Evolutionary conservation across 2,329 filamentous ascomycete species (phyloP), one percentile per base, ranked within the genome.

Genomic region (Pseudogymnoascus sp.): DNA sequence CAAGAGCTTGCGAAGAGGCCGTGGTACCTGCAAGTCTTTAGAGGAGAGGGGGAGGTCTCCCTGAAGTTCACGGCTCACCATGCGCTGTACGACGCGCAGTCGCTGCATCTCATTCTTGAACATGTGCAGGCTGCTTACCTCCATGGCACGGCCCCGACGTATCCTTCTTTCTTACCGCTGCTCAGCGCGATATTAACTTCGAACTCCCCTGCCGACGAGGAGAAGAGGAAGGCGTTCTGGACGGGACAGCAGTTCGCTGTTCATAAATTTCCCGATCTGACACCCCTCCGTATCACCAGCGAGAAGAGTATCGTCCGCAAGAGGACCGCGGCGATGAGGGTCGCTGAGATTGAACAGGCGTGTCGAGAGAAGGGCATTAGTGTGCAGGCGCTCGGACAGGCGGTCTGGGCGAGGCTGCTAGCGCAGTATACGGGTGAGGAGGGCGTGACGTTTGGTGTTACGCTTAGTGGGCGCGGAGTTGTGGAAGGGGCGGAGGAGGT

Each of bases 81-180:
- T 74, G 89, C 89, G 0, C 76, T 97, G 0, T 97, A 95, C 66
- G 92, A 97, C 74, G 92, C 91, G 0, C 79, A 84, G 39, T 91
- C 90, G 7, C 75, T 97, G 9, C 77, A 82, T 3, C 69, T 78
- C 0, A 79, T 97, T 1, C 73, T 96, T 1, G 69, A 76, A 0
- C 82, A 88, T 65, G 76, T 96, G 11, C 67, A 73, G 2, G 67
- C 66, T 35, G 67, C 72, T 9, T 77, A 81, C 34, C 62, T 68
- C 7, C 71, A 68, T 3, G 62, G 68, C 2, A 9, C 61, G 1
- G 58, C 74, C 1, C 58, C 62, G 1, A 54, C 63, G 6, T 64
- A 69, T 2, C 50, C 68, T n/a, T 65, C 74, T 2, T 71, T 84
- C 16, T 74, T 77, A 6, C 65, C 71, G 38, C 67, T 78, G 12